Evolutionary conservation across 2,329 filamentous ascomycete species (phyloP).

Genomic region (Colletotrichum echinochloae): DNA sequence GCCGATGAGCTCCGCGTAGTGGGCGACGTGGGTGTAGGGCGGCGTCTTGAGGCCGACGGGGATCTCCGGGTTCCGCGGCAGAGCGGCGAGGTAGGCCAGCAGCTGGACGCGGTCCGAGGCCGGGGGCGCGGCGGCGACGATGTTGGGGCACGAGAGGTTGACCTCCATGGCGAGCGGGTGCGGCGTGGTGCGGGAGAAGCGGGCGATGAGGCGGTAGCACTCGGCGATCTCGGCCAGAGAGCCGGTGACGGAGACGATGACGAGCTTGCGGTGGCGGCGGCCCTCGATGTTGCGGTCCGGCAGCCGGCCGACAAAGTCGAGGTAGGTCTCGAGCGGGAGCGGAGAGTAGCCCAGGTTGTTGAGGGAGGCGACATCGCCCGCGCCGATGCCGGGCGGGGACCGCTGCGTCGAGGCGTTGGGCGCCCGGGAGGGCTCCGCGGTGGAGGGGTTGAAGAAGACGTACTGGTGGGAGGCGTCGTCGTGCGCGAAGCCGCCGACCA

Average conservation of each 20-base stretch:
- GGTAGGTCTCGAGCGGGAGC: constrained; percentile 67
- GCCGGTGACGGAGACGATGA: constrained; percentile 80
- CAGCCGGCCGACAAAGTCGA: constrained; percentile 66
- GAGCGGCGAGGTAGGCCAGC: constrained; percentile 63
- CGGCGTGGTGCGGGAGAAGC: constrained; percentile 51
- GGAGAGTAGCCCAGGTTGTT: constrained; percentile 84
- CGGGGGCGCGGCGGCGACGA: constrained; percentile 74
- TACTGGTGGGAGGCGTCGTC: constrained; percentile 71
- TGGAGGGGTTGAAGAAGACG: constrained; percentile 69
- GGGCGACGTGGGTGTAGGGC: constrained; percentile 77
- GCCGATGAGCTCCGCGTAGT: constrained; percentile 69
- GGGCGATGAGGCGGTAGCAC: constrained; percentile 65
- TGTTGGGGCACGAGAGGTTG: constrained; percentile 85
- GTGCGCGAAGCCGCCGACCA: constrained; percentile 74
- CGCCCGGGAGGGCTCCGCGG: constrained; percentile 42
- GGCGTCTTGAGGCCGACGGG: constrained; percentile 77
- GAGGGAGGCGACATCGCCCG: constrained; percentile 59
- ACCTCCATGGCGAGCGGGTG: constrained; percentile 77
- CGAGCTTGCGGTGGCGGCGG: constrained; percentile 60
- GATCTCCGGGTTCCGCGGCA: constrained; percentile 54
- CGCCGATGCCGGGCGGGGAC: constrained; percentile 27
- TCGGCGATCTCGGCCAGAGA: constrained; percentile 65
- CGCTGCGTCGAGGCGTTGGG: constrained; percentile 44
- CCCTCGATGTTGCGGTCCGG: constrained; percentile 42
- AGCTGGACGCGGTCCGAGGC: constrained; percentile 71